Evolutionary conservation across 345 rosid species (phyloP).

Genomic region (Rubroshorea leprosula): DNA sequence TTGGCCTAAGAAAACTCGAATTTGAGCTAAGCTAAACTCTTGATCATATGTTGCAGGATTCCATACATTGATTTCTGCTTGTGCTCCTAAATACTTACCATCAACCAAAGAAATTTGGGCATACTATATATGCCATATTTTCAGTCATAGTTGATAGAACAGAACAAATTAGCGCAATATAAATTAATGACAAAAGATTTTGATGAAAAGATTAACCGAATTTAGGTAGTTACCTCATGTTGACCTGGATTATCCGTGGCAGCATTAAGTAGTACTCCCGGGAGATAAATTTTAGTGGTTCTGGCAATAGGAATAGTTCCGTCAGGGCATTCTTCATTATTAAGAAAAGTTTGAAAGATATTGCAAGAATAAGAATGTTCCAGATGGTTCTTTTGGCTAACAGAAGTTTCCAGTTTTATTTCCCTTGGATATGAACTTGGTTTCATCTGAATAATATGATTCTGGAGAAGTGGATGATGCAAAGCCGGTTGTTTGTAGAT

Average conservation of each 20-base stretch:
- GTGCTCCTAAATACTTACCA: conserved; percentile 17
- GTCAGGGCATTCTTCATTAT: conserved; percentile 19
- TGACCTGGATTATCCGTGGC: no score
- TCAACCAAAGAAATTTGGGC: background rate
- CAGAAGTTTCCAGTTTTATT: background rate
- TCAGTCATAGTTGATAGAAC: no score
- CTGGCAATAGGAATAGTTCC: conserved; percentile 28
- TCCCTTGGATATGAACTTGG: conserved; percentile 11
- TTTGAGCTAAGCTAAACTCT: conserved; percentile 17
- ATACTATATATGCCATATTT: conserved; percentile 10
- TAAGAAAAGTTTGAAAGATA: conserved; percentile 13
- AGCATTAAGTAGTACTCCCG: background rate
- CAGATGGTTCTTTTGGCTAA: no score
- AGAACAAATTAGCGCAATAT: no score
- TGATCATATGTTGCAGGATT: conserved; percentile 4
- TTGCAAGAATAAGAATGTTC: background rate
- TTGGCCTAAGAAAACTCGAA: conserved; percentile 7
- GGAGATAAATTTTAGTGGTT: background rate
- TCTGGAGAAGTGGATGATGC: conserved; percentile 34
- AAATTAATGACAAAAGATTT: no score
- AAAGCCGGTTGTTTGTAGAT: conserved; percentile 51
- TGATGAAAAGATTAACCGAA: no score
- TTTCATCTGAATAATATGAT: conserved; percentile 9
- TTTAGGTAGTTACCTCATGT: no score
- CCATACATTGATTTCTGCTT: conserved; percentile 19